These are phyloP conservation scores for Coniochaeta sp. DNA, from an alignment of 2,329 filamentous ascomycete species.

Conservation along the genomic window DNA sequence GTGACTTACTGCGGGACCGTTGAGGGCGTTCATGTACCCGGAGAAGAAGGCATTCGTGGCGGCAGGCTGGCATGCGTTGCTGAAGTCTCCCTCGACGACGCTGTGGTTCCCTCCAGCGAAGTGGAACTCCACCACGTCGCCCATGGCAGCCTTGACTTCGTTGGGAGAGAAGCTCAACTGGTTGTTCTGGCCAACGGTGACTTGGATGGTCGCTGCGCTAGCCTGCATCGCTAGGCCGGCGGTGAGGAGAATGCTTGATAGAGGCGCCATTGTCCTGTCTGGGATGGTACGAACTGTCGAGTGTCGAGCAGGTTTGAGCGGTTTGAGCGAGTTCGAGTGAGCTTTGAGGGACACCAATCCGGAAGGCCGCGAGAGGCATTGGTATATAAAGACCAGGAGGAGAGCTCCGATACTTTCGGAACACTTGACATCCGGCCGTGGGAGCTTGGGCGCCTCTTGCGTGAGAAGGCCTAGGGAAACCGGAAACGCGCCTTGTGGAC, in stretches of 20 bases:
- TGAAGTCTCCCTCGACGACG: slow-evolving; percentile 39
- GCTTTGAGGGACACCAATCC: background rate
- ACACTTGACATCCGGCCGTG: background rate
- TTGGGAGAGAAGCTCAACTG: slow-evolving; percentile 35
- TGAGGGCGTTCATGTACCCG: slow-evolving; percentile 33
- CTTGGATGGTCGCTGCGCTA: slow-evolving; percentile 18
- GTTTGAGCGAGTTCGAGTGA: background rate
- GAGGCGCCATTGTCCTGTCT: background rate
- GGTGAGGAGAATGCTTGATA: background rate
- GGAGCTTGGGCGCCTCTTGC: background rate
- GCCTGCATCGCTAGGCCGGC: slow-evolving; percentile 5
- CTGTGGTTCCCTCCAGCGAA: slow-evolving; percentile 41
- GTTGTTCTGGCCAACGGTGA: slow-evolving; percentile 26
- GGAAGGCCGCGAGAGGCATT: background rate
- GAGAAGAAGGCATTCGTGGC: slow-evolving; percentile 33
- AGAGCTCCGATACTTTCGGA: background rate
- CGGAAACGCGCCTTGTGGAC: background rate
- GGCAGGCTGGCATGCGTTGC: slow-evolving; percentile 38
- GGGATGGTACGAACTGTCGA: background rate
- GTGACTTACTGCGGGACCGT: slow-evolving; percentile 8
- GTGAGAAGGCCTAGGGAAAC: background rate
- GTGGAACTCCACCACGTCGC: slow-evolving; percentile 44
- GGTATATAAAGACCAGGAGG: background rate
- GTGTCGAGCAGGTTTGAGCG: background rate
- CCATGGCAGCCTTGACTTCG: slow-evolving; percentile 32